Percentiles rank a stretch among this genome's conserved stretches.
Evolutionary conservation across 2,329 filamentous ascomycete species (phyloP).

Genomic region (Bisporella sp.): DNA sequence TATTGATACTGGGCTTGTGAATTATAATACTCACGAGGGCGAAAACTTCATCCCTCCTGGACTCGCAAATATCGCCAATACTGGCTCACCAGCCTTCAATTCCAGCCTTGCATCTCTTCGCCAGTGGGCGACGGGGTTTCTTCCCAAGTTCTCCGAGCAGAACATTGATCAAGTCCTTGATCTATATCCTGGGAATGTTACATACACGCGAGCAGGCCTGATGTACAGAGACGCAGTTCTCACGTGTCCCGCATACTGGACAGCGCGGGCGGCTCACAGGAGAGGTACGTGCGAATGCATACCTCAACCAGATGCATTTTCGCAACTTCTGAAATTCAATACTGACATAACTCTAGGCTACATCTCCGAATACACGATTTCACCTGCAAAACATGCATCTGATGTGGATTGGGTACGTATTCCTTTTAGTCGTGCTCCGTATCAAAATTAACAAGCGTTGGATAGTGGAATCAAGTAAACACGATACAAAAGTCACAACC

Average conservation of each 20-base stretch:
- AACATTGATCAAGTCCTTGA: constrained; percentile 34
- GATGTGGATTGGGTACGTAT: constrained; percentile 47
- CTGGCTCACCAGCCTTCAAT: constrained; percentile 39
- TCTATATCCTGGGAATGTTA: constrained; percentile 45
- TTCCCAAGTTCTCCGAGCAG: constrained; percentile 37
- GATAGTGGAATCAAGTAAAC: constrained; percentile 50
- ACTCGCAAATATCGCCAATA: constrained; percentile 29
- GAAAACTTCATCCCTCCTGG: constrained; percentile 48
- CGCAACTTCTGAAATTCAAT: no score
- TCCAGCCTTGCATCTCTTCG: constrained; percentile 42
- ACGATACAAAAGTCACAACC: constrained; percentile 43
- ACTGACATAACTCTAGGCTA: constrained; percentile 32
- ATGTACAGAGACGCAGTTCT: constrained; percentile 52
- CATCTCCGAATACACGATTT: constrained; percentile 52
- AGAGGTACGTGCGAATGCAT: constrained; percentile 3
- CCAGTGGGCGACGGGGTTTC: constrained; percentile 44
- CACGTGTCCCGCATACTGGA: constrained; percentile 54
- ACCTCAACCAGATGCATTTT: no score
- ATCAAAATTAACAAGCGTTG: neutral
- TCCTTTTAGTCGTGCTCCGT: neutral
- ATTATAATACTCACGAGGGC: constrained; percentile 54
- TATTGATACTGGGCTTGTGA: constrained; percentile 40
- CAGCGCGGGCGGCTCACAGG: constrained; percentile 35
- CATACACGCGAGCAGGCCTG: constrained; percentile 45
- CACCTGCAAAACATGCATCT: constrained; percentile 50